A percentile compares a stretch with the other conserved stretches of the same genome.
These are phyloP conservation scores for Gracilaria domingensis DNA, from an alignment of 23 red algal genomes.

Conservation along the genomic window DNA sequence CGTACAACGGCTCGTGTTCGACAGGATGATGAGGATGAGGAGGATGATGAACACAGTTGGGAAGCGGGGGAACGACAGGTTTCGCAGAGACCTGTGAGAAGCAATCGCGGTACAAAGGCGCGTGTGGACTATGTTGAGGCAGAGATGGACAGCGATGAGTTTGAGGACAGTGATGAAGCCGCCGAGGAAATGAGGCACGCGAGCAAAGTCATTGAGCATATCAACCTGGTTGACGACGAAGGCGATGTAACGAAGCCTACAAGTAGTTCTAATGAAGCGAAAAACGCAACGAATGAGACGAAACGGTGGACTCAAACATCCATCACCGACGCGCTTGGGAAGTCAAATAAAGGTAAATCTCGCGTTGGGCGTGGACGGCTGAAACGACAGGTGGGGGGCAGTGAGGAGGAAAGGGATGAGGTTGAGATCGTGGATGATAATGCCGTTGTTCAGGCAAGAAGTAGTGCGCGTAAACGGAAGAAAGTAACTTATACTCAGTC, in stretches of 20 bases:
- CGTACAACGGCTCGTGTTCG: background rate
- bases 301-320: background rate
- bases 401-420: background rate
- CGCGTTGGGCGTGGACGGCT: background rate
- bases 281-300: background rate
- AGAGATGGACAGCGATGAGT: background rate
- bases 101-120: background rate
- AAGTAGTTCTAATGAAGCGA: background rate
- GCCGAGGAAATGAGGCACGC: background rate
- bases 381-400: background rate
- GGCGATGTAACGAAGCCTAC: background rate
- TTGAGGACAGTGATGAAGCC: background rate
- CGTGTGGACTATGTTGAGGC: background rate
- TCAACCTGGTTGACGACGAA: background rate
- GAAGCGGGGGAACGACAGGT: background rate
- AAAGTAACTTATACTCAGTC: constrained; percentile 27
- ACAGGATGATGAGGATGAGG: background rate
- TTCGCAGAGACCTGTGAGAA: background rate
- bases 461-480: constrained; percentile 11
- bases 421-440: background rate
- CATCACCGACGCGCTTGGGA: background rate
- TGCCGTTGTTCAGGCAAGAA: background rate
- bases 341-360: background rate
- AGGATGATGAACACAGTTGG: background rate
- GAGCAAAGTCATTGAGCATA: background rate